phyloP scores from a whole-genome alignment of 2,329 filamentous ascomycete genomes.

The Aspergillus puulaauensis region DNA sequence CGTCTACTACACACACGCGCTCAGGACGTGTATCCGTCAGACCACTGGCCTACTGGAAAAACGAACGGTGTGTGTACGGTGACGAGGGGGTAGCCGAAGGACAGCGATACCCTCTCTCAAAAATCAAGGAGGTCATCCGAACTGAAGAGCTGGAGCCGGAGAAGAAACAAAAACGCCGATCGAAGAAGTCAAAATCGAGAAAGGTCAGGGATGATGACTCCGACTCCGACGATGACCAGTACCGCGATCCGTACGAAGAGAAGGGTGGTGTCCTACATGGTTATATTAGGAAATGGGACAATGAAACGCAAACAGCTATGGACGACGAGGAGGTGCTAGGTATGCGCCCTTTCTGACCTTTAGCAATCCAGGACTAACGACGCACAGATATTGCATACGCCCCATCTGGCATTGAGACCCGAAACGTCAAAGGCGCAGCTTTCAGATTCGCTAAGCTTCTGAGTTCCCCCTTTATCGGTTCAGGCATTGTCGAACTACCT shows the following conservation, averaged over 20 bases:
- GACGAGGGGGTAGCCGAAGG: conserved; percentile 58
- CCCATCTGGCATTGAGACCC: conserved; percentile 55
- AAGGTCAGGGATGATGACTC: conserved; percentile 38
- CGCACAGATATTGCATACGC: conserved; percentile 60
- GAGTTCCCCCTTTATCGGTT: conserved; percentile 80
- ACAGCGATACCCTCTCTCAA: conserved; percentile 63
- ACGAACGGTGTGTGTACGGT: conserved; percentile 73
- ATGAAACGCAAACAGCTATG: conserved; percentile 35
- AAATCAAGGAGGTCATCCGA: conserved; percentile 75
- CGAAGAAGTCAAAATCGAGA: conserved; percentile 34
- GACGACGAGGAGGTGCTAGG: conserved; percentile 44
- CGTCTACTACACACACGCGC: conserved; percentile 63
- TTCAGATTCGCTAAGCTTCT: conserved; percentile 91
- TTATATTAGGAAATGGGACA: conserved; percentile 45
- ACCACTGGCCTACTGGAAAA: conserved; percentile 83
- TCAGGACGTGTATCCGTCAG: conserved; percentile 76
- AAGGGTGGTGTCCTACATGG: conserved; percentile 45
- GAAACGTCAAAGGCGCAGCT: conserved; percentile 61
- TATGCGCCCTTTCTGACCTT: conserved; percentile 16
- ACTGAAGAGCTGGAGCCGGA: conserved; percentile 61
- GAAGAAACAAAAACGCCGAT: conserved; percentile 7
- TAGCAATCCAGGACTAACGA: neutral
- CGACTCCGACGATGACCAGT: conserved; percentile 38
- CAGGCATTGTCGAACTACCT: conserved; percentile 85
- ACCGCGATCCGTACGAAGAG: conserved; percentile 47